These are phyloP conservation scores for Ascochyta viciae-villosae DNA, from an alignment of 2,329 filamentous ascomycete species.

Conservation along the genomic window DNA sequence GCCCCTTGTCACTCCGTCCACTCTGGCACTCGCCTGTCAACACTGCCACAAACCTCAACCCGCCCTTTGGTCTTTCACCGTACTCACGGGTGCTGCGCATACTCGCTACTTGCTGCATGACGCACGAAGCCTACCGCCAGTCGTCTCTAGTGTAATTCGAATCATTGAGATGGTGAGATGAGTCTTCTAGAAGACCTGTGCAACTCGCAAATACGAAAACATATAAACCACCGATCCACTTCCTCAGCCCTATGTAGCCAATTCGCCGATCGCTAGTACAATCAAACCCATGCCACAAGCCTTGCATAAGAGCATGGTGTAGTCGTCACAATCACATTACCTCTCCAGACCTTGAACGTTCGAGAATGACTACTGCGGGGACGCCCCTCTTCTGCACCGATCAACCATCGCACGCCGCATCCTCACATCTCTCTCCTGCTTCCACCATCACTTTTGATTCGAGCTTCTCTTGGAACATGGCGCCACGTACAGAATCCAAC, in stretches of 20 bases:
- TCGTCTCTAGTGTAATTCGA: constrained; percentile 10
- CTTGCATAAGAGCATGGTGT: constrained; percentile 13
- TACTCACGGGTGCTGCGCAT: constrained; percentile 25
- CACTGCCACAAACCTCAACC: constrained; percentile 28
- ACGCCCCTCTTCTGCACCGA: constrained; percentile 33
- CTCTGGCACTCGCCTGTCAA: constrained; percentile 1
- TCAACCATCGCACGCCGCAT: constrained; percentile 24
- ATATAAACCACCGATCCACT: constrained; percentile 26
- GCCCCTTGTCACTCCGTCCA: constrained; percentile 3
- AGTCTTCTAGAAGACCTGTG: constrained; percentile 19
- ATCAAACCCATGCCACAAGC: constrained; percentile 7
- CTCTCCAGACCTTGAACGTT: constrained; percentile 12
- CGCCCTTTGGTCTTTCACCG: constrained; percentile 17
- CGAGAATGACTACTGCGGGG: constrained; percentile 33
- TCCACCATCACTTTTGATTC: constrained; percentile 31
- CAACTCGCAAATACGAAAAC: constrained; percentile 11
- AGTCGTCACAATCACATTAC: constrained; percentile 14
- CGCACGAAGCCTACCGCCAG: constrained; percentile 18
- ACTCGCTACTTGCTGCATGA: constrained; percentile 25
- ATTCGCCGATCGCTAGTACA: constrained; percentile 20
- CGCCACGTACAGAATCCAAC: constrained; percentile 24
- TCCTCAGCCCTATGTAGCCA: constrained; percentile 30
- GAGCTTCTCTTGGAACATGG: constrained; percentile 33
- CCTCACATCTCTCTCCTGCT: constrained; percentile 31
- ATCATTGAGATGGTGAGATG: constrained; percentile 9